A percentile compares a stretch with the other conserved stretches of the same genome.
These are phyloP conservation scores for Paecilomyces niveus DNA, from an alignment of 2,329 filamentous ascomycete genomes.

Conservation along the genomic window DNA sequence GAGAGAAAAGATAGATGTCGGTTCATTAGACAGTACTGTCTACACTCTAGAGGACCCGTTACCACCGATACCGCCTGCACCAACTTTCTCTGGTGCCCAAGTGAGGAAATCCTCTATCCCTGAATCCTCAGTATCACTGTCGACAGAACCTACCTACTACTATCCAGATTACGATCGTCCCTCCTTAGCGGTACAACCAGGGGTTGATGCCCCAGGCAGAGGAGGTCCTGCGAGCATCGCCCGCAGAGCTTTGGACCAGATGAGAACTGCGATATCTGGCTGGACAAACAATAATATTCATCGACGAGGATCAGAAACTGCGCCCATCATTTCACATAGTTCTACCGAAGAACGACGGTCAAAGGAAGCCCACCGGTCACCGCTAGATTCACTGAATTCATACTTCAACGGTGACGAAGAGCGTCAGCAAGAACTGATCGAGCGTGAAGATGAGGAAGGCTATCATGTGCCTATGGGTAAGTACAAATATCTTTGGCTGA, in stretches of 20 bases:
- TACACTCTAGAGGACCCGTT: not conserved
- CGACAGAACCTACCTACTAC: not conserved
- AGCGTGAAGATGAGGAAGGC: not conserved
- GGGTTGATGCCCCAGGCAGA: not conserved
- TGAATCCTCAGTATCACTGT: not conserved
- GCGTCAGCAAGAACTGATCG: not conserved
- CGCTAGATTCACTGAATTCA: not conserved
- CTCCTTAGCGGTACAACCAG: not conserved
- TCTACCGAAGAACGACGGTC: not conserved
- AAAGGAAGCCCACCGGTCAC: not conserved
- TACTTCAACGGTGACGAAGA: not conserved
- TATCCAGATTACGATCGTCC: not conserved
- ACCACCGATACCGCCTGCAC: not conserved
- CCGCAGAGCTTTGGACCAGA: not conserved
- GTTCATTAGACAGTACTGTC: not conserved
- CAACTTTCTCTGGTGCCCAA: not conserved
- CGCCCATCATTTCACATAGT: not conserved
- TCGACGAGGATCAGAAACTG: not conserved
- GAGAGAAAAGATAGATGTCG: not conserved
- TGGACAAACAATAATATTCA: not conserved
- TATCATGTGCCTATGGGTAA: conserved; percentile 2
- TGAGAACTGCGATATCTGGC: not conserved
- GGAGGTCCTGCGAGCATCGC: not conserved
- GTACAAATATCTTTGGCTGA: conserved; percentile 6
- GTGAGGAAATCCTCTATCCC: not conserved